Evolutionary conservation across 371 early-diverging fungal genomes (phyloP), one percentile per base, ranked within the genome.

Genomic region (Thermomucor indicae-seudaticae): DNA sequence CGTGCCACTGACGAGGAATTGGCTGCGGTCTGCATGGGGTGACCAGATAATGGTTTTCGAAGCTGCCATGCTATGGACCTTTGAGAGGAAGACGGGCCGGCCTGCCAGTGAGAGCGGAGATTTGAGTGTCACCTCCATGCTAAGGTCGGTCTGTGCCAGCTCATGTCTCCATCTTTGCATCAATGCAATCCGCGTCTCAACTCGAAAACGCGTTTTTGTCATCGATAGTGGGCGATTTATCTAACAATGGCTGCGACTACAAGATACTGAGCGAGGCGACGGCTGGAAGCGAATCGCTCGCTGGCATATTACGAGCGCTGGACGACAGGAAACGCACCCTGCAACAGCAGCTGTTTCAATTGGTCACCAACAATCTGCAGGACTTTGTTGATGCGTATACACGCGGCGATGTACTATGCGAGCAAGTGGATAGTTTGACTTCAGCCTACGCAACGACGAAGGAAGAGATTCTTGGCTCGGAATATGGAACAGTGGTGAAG

Each of bases 1-100:
- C 14, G 76, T 68, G 6, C 82, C 84, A 19, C 88, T 83, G 28
- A 82, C 78, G 28, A 87, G 62, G 44, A 87, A 87, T 51, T 70
- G 74, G 49, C 72, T 83, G 24, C 66, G 69, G 39, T 66, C 81
- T 25, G 64, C 56, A 51, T 84, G 81, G 4, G 85, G 85, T 30
- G 83, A 84, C 85, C 85, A 85, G 47, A 81, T 64, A 48, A 85
- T 61, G 8, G 65, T 66, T 43, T 61, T 59, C 42, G 62, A 51
- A 8, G 64, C 64, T 8, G 70, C 58, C 51, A 70, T 67, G 54
- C 16, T 31, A 37, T 19, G 37, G 37, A 37, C 32, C 32, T 7
- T 32, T 7, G 32, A 32, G 32, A 32, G 7, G 10, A 32, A 32
- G 14, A 14, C 32, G 32, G 32, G 32, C 32, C 14, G 10, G 32